Conservation (phyloP, 345 rosid genomes). For the Boechera retrofracta region DNA sequence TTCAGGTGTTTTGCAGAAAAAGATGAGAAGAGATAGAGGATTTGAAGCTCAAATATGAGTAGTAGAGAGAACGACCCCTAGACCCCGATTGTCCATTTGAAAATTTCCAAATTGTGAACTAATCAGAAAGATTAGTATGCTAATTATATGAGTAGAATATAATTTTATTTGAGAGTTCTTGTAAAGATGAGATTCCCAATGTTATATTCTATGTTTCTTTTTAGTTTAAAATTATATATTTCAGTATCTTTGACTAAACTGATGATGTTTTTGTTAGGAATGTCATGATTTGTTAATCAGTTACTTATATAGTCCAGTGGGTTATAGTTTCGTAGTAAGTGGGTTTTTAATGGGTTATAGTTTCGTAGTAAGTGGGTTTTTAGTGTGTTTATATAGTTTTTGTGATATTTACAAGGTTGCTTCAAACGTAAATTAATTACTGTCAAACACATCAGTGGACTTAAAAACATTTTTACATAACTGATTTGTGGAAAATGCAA, state of each 20-base stretch:
- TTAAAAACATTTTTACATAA: neutral
- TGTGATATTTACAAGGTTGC: neutral
- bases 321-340: neutral
- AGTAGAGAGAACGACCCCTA: neutral
- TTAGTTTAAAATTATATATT: neutral
- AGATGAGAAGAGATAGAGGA: conserved; percentile 59
- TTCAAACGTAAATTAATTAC: neutral
- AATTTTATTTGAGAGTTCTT: conserved; percentile 30
- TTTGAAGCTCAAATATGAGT: conserved; percentile 53
- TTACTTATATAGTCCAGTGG: neutral
- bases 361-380: no score
- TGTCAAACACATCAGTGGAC: neutral
- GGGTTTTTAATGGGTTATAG: no score
- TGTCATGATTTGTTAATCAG: neutral
- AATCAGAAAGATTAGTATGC: conserved; percentile 36
- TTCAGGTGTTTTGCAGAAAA: conserved; percentile 61
- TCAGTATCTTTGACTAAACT: conserved; percentile 11
- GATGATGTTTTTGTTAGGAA: conserved; percentile 16
- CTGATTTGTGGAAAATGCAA: neutral
- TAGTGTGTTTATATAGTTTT: neutral
- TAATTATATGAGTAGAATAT: conserved; percentile 31
- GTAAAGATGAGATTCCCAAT: conserved; percentile 36
- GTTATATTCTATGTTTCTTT: conserved; percentile 16
- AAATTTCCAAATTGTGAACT: conserved; percentile 19
- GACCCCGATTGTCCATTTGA: conserved; percentile 36